phyloP scores from a whole-genome alignment of 176 grass and related monocot species.

The Musa itinerans region DNA sequence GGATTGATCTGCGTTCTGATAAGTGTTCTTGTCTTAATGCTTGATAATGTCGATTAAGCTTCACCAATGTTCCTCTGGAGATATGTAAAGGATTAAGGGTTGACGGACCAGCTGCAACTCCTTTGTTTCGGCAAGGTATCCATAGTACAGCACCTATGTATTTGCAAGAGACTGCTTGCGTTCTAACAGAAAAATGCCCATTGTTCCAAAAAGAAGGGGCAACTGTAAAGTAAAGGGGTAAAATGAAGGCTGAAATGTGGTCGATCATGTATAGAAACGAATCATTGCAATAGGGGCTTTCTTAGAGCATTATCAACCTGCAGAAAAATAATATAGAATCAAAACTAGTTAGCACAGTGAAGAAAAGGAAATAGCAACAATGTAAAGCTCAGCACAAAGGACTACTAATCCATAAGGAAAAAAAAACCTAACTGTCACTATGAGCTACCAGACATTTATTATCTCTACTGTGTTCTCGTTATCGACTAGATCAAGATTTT shows the following conservation, averaged over 20 bases:
- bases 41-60: background rate
- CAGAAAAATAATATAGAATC: background rate
- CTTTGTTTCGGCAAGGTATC: background rate
- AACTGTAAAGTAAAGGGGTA: background rate
- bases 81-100: no score
- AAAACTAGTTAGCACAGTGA: background rate
- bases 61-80: no score
- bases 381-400: no score
- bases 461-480: no score
- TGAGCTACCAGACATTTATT: no score
- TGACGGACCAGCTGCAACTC: background rate
- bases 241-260: background rate
- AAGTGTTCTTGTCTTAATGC: background rate
- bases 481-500: no score
- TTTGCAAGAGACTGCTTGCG: no score
- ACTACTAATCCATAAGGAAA: no score
- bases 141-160: background rate
- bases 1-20: background rate
- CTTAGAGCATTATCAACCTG: background rate
- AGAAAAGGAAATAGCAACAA: background rate
- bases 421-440: no score
- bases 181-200: background rate
- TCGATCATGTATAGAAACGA: background rate
- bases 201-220: background rate
- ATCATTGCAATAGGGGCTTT: slow-evolving; percentile 6